Percentiles rank a stretch among this genome's conserved stretches.
Conservation (phyloP, 73 alveolate genomes). For the Stentor coeruleus region DNA sequence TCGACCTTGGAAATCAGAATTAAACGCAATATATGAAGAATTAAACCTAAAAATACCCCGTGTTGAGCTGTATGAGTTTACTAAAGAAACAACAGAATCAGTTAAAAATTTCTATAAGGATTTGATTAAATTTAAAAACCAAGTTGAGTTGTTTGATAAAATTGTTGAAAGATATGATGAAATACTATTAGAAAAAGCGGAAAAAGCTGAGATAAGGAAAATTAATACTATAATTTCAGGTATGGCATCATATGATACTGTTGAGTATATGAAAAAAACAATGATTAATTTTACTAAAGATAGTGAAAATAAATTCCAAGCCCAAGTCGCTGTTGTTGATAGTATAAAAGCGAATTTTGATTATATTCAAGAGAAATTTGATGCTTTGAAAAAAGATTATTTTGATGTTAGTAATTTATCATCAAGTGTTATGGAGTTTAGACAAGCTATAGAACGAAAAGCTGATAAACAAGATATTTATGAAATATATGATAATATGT, state of each 20-base stretch:
- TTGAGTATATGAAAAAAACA: background rate
- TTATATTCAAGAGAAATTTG: background rate
- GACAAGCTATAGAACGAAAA: background rate
- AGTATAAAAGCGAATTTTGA: background rate
- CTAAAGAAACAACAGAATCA: background rate
- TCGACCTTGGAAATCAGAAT: background rate
- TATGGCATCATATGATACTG: background rate
- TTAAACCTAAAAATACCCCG: background rate
- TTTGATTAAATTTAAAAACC: background rate
- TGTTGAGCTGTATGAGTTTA: background rate
- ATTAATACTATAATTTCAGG: background rate
- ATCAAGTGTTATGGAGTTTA: background rate
- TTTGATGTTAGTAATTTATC: background rate
- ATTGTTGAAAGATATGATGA: conserved; percentile 21
- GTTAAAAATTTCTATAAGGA: background rate
- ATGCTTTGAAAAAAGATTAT: background rate
- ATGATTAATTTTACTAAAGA: background rate
- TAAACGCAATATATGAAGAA: background rate
- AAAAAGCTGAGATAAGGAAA: background rate
- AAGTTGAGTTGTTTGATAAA: background rate
- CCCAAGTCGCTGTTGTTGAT: background rate
- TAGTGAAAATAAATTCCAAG: background rate
- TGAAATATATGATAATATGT: background rate
- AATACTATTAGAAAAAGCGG: conserved; percentile 2
- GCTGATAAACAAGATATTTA: conserved; percentile 12